Conservation (phyloP, 805 yeast genomes). For the Hanseniaspora clermontiae region DNA sequence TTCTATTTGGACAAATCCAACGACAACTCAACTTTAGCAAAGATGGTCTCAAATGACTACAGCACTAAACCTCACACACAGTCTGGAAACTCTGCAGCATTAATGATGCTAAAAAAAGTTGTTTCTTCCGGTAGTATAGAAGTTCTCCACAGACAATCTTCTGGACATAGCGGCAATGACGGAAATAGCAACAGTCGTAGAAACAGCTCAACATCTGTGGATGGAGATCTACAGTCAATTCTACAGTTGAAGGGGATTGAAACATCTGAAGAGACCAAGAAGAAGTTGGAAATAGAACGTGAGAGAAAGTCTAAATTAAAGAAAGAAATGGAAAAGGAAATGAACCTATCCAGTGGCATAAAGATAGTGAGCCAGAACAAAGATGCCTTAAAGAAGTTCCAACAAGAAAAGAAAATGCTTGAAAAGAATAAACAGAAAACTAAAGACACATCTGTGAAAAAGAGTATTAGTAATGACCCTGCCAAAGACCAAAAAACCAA, state of each 20-base stretch:
- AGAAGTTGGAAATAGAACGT: neutral
- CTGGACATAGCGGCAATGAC: neutral
- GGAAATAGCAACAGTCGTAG: neutral
- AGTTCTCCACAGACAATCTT: neutral
- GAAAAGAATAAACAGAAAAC: neutral
- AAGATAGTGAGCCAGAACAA: constrained; percentile 4
- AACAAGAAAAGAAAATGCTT: constrained; percentile 1
- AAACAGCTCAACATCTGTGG: neutral
- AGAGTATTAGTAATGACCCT: neutral
- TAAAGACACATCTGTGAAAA: neutral
- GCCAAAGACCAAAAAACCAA: neutral
- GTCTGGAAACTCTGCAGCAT: neutral
- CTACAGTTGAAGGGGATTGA: neutral
- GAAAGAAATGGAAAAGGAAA: constrained; percentile 8
- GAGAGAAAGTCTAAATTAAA: neutral
- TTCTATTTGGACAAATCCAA: constrained; percentile 4
- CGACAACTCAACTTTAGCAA: neutral
- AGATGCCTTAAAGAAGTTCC: constrained; percentile 1
- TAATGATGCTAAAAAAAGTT: constrained; percentile 10
- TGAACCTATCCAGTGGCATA: neutral
- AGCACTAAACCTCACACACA: neutral
- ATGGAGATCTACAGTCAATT: neutral
- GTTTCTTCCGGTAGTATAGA: neutral
- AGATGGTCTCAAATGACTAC: neutral
- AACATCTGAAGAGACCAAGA: neutral